Base-by-base conservation (phyloP, 2,329 filamentous ascomycete species). In the Verticillium nubilum region DNA sequence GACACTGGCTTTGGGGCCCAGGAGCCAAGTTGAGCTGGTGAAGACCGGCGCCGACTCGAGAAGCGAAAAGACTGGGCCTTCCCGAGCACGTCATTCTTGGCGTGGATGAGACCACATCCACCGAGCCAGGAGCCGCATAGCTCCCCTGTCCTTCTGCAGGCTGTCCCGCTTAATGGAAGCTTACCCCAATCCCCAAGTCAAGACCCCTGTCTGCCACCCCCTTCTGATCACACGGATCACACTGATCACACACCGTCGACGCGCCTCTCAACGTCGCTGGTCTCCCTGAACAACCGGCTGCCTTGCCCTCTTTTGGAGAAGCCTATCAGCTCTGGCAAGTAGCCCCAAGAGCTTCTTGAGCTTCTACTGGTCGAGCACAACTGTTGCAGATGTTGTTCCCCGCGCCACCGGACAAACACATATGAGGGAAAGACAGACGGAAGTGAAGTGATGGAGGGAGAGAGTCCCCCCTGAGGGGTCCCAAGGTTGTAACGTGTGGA, bases 21-120 rank as follows among this genome's bases (percentile, higher is more conserved):
- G 27, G 54, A 35, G 54, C n/a, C 33, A 17, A 31, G 54, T 31
- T 31, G 29, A 37, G 19, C 42, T 25, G n/a, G 19, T 50, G 42
- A 50, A 50, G 42, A 50, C 42, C 29, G 19, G 31, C 31, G 54
- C 33, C 52, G 28, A 35, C 33, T 42, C 54, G 29, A 42, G 54
- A 19, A 50, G 33, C 23, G 15, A 56, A 56, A 56, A 37, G 19
- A 47, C 27, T 42, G 54, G 54, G 26, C 23, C 54, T 26, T 26
- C 25, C 5, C 27, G 54, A 56, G 54, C 54, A 56, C 54, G 54
- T 56, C 54, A 56, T 56, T 29, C 54, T 47, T 56, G 54, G 54
- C 54, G 54, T 28, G 33, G 23, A 56, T 56, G 54, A 56, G 33
- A 56, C 54, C 37, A 56, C 33, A 26, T 28, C 33, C 25, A 42